These are phyloP conservation scores for Colletotrichum sp. DNA, from an alignment of 2,329 filamentous ascomycete genomes.

Conservation along the genomic window DNA sequence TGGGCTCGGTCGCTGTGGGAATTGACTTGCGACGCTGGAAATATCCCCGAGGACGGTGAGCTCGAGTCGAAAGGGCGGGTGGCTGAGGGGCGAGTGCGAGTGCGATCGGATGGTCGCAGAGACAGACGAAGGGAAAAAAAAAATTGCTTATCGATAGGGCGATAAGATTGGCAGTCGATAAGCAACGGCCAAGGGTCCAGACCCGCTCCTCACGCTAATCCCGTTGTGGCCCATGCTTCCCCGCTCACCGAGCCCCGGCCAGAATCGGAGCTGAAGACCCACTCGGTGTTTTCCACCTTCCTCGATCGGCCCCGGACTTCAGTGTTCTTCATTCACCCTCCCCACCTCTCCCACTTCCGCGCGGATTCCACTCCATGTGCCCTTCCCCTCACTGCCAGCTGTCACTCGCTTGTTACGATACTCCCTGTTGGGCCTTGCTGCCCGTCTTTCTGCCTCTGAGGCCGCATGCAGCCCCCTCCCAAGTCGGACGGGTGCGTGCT, in stretches of 20 bases:
- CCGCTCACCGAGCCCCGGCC: neutral
- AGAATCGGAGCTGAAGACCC: conserved; percentile 2
- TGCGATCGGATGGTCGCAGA: neutral
- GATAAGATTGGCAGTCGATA: neutral
- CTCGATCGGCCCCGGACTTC: neutral
- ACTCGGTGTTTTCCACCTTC: neutral
- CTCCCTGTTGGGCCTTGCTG: neutral
- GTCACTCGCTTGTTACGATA: neutral
- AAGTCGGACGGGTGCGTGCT: neutral
- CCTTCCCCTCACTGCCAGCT: conserved; percentile 2
- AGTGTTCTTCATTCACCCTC: neutral
- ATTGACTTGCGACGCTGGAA: neutral
- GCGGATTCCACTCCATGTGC: neutral
- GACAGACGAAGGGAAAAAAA: neutral
- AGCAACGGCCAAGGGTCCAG: neutral
- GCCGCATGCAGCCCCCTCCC: neutral
- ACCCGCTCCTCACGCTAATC: neutral
- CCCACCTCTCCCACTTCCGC: neutral
- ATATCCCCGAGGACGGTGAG: neutral
- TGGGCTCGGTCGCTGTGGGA: neutral
- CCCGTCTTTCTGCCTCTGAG: neutral
- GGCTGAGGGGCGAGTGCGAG: neutral
- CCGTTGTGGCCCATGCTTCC: neutral
- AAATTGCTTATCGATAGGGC: conserved; percentile 15
- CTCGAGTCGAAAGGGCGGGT: neutral